These are phyloP conservation scores for Mallotus japonicus DNA, from an alignment of 441 rosid genomes.

Conservation along the genomic window DNA sequence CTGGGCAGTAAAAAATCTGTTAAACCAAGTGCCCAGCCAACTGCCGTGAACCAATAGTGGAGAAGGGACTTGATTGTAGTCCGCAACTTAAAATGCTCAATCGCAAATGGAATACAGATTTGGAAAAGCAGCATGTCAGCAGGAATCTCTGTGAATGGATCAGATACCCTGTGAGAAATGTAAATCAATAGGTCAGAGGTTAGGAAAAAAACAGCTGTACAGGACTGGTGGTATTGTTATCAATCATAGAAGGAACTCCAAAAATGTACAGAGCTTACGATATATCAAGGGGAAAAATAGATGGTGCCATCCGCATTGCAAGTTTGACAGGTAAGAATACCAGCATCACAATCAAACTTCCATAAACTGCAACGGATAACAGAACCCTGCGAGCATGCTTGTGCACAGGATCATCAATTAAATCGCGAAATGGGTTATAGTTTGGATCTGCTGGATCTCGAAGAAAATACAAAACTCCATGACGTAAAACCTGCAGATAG, in stretches of 20 bases:
- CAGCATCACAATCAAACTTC: conserved; percentile 94
- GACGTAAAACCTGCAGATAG: conserved; percentile 75
- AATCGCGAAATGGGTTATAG: conserved; percentile 93
- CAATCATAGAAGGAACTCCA: conserved; percentile 12
- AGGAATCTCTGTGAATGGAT: conserved; percentile 97
- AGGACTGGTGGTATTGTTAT: background rate
- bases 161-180: conserved; percentile 73
- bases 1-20: conserved; percentile 79
- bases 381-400: conserved; percentile 94
- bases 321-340: conserved; percentile 97
- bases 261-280: conserved; percentile 44
- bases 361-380: conserved; percentile 91
- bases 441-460: conserved; percentile 97
- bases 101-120: conserved; percentile 94
- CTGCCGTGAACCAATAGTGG: conserved; percentile 84
- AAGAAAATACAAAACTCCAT: conserved; percentile 85
- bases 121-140: conserved; percentile 97
- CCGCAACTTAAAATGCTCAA: conserved; percentile 90
- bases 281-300: conserved; percentile 92
- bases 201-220: background rate
- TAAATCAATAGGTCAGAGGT: conserved; percentile 17
- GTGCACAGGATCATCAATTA: conserved; percentile 97
- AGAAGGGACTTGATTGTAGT: conserved; percentile 84
- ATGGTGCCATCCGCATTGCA: conserved; percentile 85
- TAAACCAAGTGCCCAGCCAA: conserved; percentile 93